Evolutionary conservation across 78 protist genomes (phyloP).

Genomic region (Chrysochromulina tobinii): DNA sequence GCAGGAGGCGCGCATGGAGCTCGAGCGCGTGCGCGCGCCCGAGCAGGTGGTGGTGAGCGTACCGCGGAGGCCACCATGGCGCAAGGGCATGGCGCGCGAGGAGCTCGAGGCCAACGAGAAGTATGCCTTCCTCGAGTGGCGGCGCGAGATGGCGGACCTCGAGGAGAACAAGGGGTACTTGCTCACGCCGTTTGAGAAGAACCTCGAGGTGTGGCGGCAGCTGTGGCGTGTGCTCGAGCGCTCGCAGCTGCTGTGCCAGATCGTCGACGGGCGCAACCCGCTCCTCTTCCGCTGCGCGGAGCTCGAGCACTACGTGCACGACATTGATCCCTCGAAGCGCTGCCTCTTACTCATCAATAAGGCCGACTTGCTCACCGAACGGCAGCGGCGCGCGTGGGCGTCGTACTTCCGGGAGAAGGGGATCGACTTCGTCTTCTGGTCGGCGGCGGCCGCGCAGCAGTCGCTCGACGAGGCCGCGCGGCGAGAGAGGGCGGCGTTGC

Average conservation of each 20-base stretch:
- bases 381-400: slow-evolving; percentile 66
- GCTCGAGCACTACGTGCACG: slow-evolving; percentile 76
- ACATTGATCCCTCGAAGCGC: slow-evolving; percentile 51
- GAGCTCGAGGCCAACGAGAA: slow-evolving; percentile 71
- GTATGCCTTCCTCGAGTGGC: slow-evolving; percentile 87
- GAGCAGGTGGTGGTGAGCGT: slow-evolving; percentile 43
- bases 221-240: slow-evolving; percentile 99
- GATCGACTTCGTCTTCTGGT: slow-evolving; percentile 44
- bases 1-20: neutral
- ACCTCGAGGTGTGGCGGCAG: slow-evolving; percentile 98
- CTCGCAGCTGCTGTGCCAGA: slow-evolving; percentile 64
- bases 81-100: slow-evolving; percentile 53
- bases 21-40: neutral
- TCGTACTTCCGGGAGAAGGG: slow-evolving; percentile 55
- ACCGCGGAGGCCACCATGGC: slow-evolving; percentile 89
- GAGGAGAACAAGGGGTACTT: slow-evolving; percentile 52
- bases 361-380: slow-evolving; percentile 90
- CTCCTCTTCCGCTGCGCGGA: slow-evolving; percentile 85
- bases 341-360: slow-evolving; percentile 90
- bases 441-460: slow-evolving; percentile 5
- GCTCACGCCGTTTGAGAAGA: slow-evolving; percentile 95
- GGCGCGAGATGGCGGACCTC: slow-evolving; percentile 75
- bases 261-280: slow-evolving; percentile 98
- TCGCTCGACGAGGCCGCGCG: neutral
- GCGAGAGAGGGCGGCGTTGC: too few species aligned